Evolutionary conservation across 2,329 filamentous ascomycete species (phyloP).

Genomic region (Emmonsia crescens): DNA sequence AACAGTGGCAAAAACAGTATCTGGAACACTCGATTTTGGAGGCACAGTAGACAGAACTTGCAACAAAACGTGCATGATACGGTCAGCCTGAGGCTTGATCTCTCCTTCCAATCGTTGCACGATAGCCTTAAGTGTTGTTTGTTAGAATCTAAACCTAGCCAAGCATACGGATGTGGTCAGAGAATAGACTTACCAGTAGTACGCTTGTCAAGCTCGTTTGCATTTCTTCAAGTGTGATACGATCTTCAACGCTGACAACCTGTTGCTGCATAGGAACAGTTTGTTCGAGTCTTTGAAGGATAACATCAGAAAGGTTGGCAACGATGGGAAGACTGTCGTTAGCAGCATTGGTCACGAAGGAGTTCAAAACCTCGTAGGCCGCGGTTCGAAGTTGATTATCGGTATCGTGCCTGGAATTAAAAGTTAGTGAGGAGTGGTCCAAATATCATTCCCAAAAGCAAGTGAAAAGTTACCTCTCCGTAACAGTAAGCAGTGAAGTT

Average conservation of each 20-base stretch:
- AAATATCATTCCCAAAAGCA: slow-evolving; percentile 1
- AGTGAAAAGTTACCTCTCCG: slow-evolving; percentile 49
- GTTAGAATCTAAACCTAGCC: background rate
- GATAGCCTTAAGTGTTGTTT: slow-evolving; percentile 46
- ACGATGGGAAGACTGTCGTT: slow-evolving; percentile 73
- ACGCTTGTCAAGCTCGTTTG: slow-evolving; percentile 92
- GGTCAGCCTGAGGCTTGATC: slow-evolving; percentile 78
- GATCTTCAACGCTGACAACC: slow-evolving; percentile 94
- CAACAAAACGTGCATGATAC: slow-evolving; percentile 83
- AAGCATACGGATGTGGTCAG: background rate
- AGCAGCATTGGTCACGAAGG: slow-evolving; percentile 84
- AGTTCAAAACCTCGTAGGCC: slow-evolving; percentile 91
- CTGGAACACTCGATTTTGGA: slow-evolving; percentile 84
- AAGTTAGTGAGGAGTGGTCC: slow-evolving; percentile 12
- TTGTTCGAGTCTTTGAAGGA: slow-evolving; percentile 82
- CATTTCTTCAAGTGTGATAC: slow-evolving; percentile 91
- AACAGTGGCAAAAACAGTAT: slow-evolving; percentile 84
- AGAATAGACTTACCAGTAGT: slow-evolving; percentile 46
- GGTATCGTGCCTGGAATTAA: slow-evolving; percentile 46
- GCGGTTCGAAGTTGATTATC: slow-evolving; percentile 88
- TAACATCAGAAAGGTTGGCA: slow-evolving; percentile 72
- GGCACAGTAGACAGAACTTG: slow-evolving; percentile 67
- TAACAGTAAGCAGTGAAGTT: slow-evolving; percentile 71
- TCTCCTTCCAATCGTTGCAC: slow-evolving; percentile 85
- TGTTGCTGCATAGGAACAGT: slow-evolving; percentile 83